Conservation (phyloP, 129 eudicot species). For the Calendula officinalis region DNA sequence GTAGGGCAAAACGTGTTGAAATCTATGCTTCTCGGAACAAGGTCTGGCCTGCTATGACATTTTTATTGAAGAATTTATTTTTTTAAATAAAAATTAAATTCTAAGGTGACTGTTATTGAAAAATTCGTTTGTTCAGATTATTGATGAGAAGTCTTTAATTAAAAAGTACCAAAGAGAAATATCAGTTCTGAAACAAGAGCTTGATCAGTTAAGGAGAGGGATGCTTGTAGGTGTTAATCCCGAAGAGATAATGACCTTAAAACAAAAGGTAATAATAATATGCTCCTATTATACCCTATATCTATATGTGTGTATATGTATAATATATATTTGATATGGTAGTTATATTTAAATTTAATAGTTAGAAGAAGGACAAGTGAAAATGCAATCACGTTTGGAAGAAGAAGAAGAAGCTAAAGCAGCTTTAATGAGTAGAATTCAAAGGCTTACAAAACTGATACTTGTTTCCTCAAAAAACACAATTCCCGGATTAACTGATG, state of each 20-base stretch:
- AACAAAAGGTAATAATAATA: slow-evolving; percentile 92
- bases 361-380: slow-evolving; percentile 99
- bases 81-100: neutral
- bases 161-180: slow-evolving; percentile 97
- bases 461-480: slow-evolving; percentile 93
- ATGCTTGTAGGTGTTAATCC: slow-evolving; percentile 89
- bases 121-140: slow-evolving; percentile 55
- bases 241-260: slow-evolving; percentile 83
- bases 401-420: slow-evolving; percentile 99
- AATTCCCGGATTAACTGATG: slow-evolving; percentile 64
- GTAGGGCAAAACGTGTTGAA: slow-evolving; percentile 96
- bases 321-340: neutral
- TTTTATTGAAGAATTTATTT: slow-evolving; percentile 5
- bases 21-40: slow-evolving; percentile 88
- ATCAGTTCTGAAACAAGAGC: slow-evolving; percentile 84
- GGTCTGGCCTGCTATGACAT: slow-evolving; percentile 54
- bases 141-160: slow-evolving; percentile 94
- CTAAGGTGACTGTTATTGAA: slow-evolving; percentile 17
- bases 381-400: slow-evolving; percentile 94
- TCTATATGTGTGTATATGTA: neutral
- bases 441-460: slow-evolving; percentile 90
- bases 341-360: slow-evolving; percentile 27
- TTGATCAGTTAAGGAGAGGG: slow-evolving; percentile 83
- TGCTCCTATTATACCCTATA: slow-evolving; percentile 1
- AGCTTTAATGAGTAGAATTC: slow-evolving; percentile 98